phyloP scores from a whole-genome alignment of 2,329 filamentous ascomycete species.

The Clarireedia homoeocarpa region DNA sequence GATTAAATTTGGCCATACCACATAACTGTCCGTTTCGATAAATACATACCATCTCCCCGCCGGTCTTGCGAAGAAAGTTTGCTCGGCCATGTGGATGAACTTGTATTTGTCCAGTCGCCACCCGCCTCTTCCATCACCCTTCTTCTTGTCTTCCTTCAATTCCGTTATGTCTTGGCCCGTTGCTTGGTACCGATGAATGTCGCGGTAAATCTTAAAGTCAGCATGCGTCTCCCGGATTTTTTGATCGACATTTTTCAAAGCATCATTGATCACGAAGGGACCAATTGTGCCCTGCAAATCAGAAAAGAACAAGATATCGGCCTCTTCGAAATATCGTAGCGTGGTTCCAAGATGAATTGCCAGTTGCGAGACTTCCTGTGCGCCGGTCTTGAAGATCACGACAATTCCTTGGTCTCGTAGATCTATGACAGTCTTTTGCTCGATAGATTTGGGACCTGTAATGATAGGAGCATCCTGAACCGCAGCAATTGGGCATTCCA shows the following conservation, averaged over 20 bases:
- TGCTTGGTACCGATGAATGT: slow-evolving; percentile 37
- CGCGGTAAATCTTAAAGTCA: slow-evolving; percentile 38
- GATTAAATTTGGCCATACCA: slow-evolving; percentile 44
- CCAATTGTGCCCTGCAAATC: slow-evolving; percentile 45
- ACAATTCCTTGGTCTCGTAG: slow-evolving; percentile 14
- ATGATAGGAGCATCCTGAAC: background rate
- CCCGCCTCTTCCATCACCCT: slow-evolving; percentile 26
- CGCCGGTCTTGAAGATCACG: slow-evolving; percentile 50
- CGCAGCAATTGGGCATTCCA: background rate
- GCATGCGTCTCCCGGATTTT: slow-evolving; percentile 37
- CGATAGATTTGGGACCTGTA: background rate
- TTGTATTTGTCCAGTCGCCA: slow-evolving; percentile 56
- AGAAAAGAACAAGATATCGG: slow-evolving; percentile 48
- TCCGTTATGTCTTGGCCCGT: slow-evolving; percentile 38
- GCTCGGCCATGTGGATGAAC: slow-evolving; percentile 51
- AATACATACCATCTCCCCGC: slow-evolving; percentile 51
- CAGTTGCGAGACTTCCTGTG: slow-evolving; percentile 44
- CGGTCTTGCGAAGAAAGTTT: slow-evolving; percentile 42
- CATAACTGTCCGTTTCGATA: slow-evolving; percentile 51
- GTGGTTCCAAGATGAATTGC: slow-evolving; percentile 48
- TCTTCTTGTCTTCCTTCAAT: slow-evolving; percentile 17
- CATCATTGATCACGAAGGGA: slow-evolving; percentile 38
- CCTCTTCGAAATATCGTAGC: slow-evolving; percentile 36
- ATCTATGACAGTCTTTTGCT: slow-evolving; percentile 10
- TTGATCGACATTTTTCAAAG: slow-evolving; percentile 37